phyloP scores from a whole-genome alignment of 139 green algal species.

The Tetradesmus lagerheimii region DNA sequence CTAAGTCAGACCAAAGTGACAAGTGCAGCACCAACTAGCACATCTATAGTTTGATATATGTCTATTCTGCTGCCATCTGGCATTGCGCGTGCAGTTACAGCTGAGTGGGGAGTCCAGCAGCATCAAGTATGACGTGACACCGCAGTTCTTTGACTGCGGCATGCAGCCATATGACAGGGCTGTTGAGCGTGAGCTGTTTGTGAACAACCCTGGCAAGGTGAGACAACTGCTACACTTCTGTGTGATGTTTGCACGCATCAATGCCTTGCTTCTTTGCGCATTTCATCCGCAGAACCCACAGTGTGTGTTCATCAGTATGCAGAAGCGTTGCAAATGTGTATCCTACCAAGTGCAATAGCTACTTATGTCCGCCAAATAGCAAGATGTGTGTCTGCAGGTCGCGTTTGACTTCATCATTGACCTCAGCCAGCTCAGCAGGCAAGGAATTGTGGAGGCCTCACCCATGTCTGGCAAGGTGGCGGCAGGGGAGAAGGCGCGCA shows the following conservation, averaged over 20 bases:
- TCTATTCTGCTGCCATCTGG: neutral
- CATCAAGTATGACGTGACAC: conserved; percentile 82
- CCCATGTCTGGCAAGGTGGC: conserved; percentile 60
- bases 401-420: conserved; percentile 79
- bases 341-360: too few relatives aligned
- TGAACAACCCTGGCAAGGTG: conserved; percentile 75
- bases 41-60: neutral
- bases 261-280: neutral
- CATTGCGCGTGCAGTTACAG: conserved; percentile 49
- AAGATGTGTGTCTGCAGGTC: conserved; percentile 55
- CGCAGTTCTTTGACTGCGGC: conserved; percentile 72
- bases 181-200: conserved; percentile 71
- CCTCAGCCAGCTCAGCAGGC: conserved; percentile 59
- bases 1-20: too few relatives aligned
- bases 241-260: neutral
- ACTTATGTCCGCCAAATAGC: too few relatives aligned
- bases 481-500: conserved; percentile 58
- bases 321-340: too few relatives aligned
- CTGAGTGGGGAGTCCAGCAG: conserved; percentile 75
- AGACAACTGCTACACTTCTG: neutral
- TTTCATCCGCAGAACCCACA: too few relatives aligned
- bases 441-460: conserved; percentile 57
- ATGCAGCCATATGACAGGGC: conserved; percentile 72
- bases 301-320: too few relatives aligned
- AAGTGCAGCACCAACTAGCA: neutral